Base-by-base conservation (phyloP, 208 protist species). In the Trypanosoma lewisi region DNA sequence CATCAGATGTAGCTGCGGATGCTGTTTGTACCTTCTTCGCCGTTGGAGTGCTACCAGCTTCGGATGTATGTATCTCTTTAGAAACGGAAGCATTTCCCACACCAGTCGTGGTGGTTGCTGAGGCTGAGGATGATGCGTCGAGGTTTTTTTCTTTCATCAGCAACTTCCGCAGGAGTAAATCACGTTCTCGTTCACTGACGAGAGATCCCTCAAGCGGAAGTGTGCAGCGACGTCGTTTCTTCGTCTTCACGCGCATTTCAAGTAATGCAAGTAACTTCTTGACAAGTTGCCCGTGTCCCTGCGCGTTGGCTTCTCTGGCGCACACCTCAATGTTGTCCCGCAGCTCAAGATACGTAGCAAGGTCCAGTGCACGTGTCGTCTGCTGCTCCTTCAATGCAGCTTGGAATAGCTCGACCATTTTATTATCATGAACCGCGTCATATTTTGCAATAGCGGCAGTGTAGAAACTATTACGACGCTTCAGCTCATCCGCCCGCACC, bases 311-410 rank as follows among this genome's bases (percentile, higher is more conserved):
- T 54, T 75, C 44, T 52, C 80, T 65, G 23, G 84, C 86, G 56
- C 84, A 91, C 47, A 60, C 55, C 61, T 87, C 77, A 28, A 95
- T 65, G 44, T 85, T 87, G 67, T 95, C 89, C 44, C 85, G 78
- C 30, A 93, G 74, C 67, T 95, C 83, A 70, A 95, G 73, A 63
- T 76, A 65, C 57, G 77, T 88, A 9, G 89, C 89, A 39, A 95
- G 63, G 59, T 95, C 89, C 16, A 93, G 31, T 19, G 89, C 89
- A 31, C 85, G 78, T 8, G 81, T 83, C 21, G 80, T 89, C 44
- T 89, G 80, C 63, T 93, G 86, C 44, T 70, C 75, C 42, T 78
- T 67, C 16, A 91, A 58, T 17, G 89, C 86, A 25, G 14, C 51
- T n/a, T 70, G 59, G 56, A 95, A 95, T 39, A 90, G 75, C 52